Evolutionary conservation across 2,329 filamentous ascomycete genomes (phyloP).

Genomic region (Triangularia setosa): DNA sequence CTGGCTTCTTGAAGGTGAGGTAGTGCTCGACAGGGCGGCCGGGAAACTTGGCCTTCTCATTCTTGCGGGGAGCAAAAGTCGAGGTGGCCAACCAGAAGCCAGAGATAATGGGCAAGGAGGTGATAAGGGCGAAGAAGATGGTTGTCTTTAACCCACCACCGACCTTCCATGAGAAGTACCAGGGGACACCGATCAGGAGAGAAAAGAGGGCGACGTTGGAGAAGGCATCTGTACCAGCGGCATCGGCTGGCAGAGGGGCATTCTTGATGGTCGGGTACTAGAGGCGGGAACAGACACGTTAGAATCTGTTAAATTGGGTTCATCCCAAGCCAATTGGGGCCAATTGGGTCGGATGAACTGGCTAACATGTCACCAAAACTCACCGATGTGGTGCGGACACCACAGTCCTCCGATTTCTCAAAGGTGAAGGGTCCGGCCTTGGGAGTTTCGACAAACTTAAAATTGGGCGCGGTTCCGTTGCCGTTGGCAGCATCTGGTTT

Average conservation of each 20-base stretch:
- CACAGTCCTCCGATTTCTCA: constrained; percentile 51
- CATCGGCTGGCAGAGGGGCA: constrained; percentile 88
- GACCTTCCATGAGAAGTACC: constrained; percentile 77
- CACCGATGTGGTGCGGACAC: constrained; percentile 53
- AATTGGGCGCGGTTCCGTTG: constrained; percentile 50
- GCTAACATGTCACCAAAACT: constrained; percentile 25
- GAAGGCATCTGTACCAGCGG: constrained; percentile 78
- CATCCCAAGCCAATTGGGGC: neutral
- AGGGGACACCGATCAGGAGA: constrained; percentile 67
- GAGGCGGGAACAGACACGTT: constrained; percentile 14
- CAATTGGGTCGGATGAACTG: neutral
- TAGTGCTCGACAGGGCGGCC: constrained; percentile 89
- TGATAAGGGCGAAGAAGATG: constrained; percentile 79
- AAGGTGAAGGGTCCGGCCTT: constrained; percentile 46
- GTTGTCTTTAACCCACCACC: constrained; percentile 83
- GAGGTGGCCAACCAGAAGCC: constrained; percentile 80
- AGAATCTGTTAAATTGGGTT: constrained; percentile 8
- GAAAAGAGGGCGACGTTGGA: constrained; percentile 74
- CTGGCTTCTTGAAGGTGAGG: constrained; percentile 71
- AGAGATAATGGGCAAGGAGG: constrained; percentile 73
- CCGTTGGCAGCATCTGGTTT: constrained; percentile 46
- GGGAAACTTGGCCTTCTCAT: constrained; percentile 84
- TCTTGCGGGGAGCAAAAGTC: constrained; percentile 78
- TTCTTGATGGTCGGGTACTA: constrained; percentile 90
- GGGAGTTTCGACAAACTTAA: constrained; percentile 62